Base-by-base conservation (phyloP, 306 rosid species). In the Benincasa hispida region DNA sequence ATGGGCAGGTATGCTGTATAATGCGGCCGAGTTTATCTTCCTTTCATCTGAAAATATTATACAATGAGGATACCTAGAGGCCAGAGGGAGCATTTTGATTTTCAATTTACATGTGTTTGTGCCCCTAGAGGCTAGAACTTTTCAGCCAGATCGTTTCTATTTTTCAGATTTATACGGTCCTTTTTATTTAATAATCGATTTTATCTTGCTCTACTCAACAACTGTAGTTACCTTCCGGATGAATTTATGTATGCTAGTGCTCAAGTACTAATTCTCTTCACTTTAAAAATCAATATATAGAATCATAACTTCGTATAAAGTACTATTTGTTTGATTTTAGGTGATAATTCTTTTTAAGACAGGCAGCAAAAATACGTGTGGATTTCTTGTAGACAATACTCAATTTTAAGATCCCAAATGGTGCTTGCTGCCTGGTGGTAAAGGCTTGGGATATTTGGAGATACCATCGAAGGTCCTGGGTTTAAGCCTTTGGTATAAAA, bases 1-100 rank as follows among this genome's bases (percentile, higher is more conserved):
- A n/a, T 87, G 80, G 89, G 65, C 87, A 70, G 93, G 98, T 92
- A 68, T 79, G 81, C 69, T 28, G 45, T 60, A 62, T 17, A 8
- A n/a, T 30, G 22, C 34, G 11, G 37, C 65, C 24, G 21, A 48
- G 22, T 27, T 37, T 17, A 45, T 14, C 54, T 22, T 57, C 25
- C 30, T 32, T 62, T 39, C 45, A 30, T 8, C 6, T 14, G 28
- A 34, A 21, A n/a, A 47, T 76, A 55, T 18, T 39, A 1, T 48
- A 22, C 41, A 30, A 58, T 54, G 50, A 24, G 17, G 4, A 56
- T 76, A 56, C 62, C 39, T 2, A 12, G 70, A 42, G 22, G 62
- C 65, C 15, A 48, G 56, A 28, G 59, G 48, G 28, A 21, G 48
- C n/a, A 14, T 35, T 19, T 65, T 57, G 24, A 21, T 34, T 24